Conservation (phyloP, 768 basidiomycete genomes). For the Mycena albidolilacea region DNA sequence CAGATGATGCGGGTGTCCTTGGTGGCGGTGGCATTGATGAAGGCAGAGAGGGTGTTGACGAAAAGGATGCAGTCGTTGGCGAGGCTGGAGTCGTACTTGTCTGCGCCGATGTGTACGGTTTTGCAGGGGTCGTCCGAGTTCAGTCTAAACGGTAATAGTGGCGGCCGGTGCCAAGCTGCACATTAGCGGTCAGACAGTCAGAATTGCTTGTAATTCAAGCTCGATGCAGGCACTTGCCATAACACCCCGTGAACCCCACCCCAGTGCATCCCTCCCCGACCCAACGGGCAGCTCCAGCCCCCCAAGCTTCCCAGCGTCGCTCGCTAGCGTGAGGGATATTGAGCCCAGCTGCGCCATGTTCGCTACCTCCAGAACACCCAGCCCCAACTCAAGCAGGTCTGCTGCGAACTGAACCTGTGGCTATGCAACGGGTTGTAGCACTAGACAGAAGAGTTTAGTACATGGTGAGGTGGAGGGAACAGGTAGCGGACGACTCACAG, state of each 20-base stretch:
- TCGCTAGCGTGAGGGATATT: slow-evolving; percentile 35
- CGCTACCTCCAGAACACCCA: slow-evolving; percentile 23
- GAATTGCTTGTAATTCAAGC: too few species aligned
- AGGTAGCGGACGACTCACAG: too few species aligned
- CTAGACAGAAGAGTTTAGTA: too few species aligned
- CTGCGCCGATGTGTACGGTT: slow-evolving; percentile 39
- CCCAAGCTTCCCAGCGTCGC: slow-evolving; percentile 20
- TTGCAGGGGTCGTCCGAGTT: slow-evolving; percentile 38
- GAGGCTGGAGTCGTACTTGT: slow-evolving; percentile 36
- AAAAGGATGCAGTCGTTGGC: slow-evolving; percentile 37
- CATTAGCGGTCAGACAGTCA: too few species aligned
- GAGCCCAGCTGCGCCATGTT: slow-evolving; percentile 21
- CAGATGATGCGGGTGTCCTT: slow-evolving; percentile 39
- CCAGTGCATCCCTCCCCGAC: slow-evolving; percentile 36
- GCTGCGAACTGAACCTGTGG: too few species aligned
- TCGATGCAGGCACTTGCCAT: too few species aligned
- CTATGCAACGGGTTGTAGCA: too few species aligned
- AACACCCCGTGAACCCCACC: slow-evolving; percentile 38
- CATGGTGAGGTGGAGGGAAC: too few species aligned
- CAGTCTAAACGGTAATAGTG: slow-evolving; percentile 40
- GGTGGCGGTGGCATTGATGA: slow-evolving; percentile 26
- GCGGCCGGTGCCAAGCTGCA: slow-evolving; percentile 35
- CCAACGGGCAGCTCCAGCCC: slow-evolving; percentile 27
- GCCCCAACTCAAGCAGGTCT: slow-evolving; percentile 34
- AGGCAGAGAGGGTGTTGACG: slow-evolving; percentile 36